Percentiles rank a stretch among this genome's conserved stretches.
Evolutionary conservation across 306 rosid genomes (phyloP).

Genomic region (Trifolium dubium): DNA sequence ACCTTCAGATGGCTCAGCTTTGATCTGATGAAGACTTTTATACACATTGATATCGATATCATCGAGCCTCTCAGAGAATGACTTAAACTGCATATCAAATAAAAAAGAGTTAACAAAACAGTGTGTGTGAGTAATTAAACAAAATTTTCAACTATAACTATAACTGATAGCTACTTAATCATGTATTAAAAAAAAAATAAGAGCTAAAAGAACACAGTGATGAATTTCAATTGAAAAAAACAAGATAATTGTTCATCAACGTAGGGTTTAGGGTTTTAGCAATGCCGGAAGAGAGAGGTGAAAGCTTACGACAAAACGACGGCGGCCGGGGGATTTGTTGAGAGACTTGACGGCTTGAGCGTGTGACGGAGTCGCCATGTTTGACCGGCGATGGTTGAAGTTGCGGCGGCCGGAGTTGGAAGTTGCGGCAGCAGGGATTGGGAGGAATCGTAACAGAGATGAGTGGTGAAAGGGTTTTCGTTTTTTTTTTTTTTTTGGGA

Average conservation of each 20-base stretch:
- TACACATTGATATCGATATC: conserved; percentile 77
- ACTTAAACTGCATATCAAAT: conserved; percentile 64
- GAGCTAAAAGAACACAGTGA: not conserved
- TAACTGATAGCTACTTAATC: not conserved
- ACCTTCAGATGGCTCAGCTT: conserved; percentile 78
- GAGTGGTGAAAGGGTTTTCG: not conserved
- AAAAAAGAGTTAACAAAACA: not conserved
- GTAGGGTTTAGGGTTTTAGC: conserved; percentile 49
- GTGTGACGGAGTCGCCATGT: conserved; percentile 72
- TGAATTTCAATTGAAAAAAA: not conserved
- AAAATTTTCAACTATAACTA: not conserved
- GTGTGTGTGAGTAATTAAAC: not conserved
- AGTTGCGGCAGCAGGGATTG: not conserved
- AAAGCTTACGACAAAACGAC: conserved; percentile 73
- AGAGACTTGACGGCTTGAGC: conserved; percentile 91
- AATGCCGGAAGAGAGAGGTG: not conserved
- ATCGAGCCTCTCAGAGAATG: conserved; percentile 64
- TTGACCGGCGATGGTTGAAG: not conserved
- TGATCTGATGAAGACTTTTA: conserved; percentile 67
- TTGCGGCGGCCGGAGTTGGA: not conserved
- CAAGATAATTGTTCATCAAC: not conserved
- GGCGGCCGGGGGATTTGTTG: conserved; percentile 73
- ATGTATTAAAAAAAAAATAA: not conserved
- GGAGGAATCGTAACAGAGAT: not conserved
- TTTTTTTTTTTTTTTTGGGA: too few species aligned